These are phyloP conservation scores for Huntiella abstrusa DNA, from an alignment of 2,329 filamentous ascomycete genomes.

Conservation along the genomic window DNA sequence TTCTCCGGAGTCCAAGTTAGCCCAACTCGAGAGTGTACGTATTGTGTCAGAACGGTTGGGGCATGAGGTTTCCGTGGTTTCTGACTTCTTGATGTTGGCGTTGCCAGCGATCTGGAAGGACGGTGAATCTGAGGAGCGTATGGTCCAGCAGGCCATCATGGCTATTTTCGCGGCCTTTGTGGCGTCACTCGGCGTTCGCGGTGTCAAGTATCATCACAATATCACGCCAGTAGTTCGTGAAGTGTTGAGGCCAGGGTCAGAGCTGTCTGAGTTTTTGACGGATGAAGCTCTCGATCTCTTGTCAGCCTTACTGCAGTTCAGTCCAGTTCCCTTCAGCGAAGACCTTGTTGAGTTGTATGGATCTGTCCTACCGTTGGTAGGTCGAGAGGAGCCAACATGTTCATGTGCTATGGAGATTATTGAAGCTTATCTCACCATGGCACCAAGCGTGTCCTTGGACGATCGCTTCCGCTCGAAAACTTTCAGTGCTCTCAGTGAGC, in stretches of 20 bases:
- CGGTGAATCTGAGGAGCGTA: slow-evolving; percentile 60
- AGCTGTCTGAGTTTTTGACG: slow-evolving; percentile 61
- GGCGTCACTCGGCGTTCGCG: slow-evolving; percentile 64
- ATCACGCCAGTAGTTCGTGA: slow-evolving; percentile 69
- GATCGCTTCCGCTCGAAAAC: slow-evolving; percentile 33
- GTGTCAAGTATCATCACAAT: slow-evolving; percentile 57
- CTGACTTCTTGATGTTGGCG: slow-evolving; percentile 63
- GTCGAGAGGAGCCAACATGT: slow-evolving; percentile 45
- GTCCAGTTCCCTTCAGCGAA: slow-evolving; percentile 38
- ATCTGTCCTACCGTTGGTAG: slow-evolving; percentile 45
- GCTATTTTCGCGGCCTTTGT: slow-evolving; percentile 71
- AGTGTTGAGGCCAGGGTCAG: slow-evolving; percentile 58
- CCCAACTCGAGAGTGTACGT: slow-evolving; percentile 69
- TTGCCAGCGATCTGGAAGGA: slow-evolving; percentile 72
- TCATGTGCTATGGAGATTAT: slow-evolving; percentile 43
- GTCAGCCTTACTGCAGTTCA: slow-evolving; percentile 53
- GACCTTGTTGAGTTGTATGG: slow-evolving; percentile 45
- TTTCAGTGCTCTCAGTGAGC: slow-evolving; percentile 29
- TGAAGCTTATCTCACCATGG: slow-evolving; percentile 52
- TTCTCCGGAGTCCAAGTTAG: slow-evolving; percentile 75
- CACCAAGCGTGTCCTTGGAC: slow-evolving; percentile 45
- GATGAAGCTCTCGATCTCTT: slow-evolving; percentile 88
- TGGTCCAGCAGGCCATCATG: slow-evolving; percentile 87
- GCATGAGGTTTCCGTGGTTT: slow-evolving; percentile 44
- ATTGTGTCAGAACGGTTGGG: slow-evolving; percentile 69